Conservation (phyloP, 2,329 filamentous ascomycete species). For the Pseudopyricularia javanii region DNA sequence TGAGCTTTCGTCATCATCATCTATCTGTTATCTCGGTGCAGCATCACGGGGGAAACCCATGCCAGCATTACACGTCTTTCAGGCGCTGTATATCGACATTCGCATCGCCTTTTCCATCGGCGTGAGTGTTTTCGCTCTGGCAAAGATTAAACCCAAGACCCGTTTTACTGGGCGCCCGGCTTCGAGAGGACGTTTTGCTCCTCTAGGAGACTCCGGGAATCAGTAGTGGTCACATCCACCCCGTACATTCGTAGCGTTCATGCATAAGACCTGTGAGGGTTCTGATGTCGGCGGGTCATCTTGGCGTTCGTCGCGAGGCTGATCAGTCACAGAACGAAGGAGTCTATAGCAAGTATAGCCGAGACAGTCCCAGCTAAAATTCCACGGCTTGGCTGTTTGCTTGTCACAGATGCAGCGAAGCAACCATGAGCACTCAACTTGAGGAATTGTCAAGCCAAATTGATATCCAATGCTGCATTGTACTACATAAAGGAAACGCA, state of each 20-base stretch:
- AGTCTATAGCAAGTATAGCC: neutral
- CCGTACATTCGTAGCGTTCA: too few species aligned
- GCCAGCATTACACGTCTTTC: constrained; percentile 3
- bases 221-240: constrained; percentile 16
- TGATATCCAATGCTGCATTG: neutral
- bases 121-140: constrained; percentile 14
- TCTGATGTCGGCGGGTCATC: too few species aligned
- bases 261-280: too few species aligned
- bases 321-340: neutral
- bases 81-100: constrained; percentile 11
- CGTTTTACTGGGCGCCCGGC: constrained; percentile 18
- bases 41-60: too few species aligned
- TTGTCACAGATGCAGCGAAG: neutral
- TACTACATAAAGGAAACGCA: neutral
- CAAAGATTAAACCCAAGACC: constrained; percentile 12
- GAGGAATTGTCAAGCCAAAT: neutral
- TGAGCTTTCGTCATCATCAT: too few species aligned
- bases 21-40: too few species aligned
- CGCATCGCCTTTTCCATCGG: constrained; percentile 9
- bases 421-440: neutral
- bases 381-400: too few species aligned
- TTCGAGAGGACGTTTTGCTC: constrained; percentile 16
- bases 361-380: neutral
- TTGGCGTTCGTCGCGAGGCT: neutral
- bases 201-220: constrained; percentile 16